Evolutionary conservation across 495 filamentous ascomycete genomes (phyloP).

Genomic region (Hypoxylon crocopeplum): DNA sequence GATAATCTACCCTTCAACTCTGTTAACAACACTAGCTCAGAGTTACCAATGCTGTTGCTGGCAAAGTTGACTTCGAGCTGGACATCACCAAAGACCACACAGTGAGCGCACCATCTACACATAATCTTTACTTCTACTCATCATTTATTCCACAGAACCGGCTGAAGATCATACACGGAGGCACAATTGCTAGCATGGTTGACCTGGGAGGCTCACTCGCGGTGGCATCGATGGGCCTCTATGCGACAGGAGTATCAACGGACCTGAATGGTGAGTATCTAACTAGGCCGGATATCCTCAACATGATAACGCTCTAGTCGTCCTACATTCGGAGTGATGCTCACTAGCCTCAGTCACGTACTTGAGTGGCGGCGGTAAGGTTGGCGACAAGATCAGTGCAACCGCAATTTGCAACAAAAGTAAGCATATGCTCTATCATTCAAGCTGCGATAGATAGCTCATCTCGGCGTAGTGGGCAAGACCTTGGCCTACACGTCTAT

Average conservation of each 20-base stretch:
- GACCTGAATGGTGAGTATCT: constrained; percentile 77
- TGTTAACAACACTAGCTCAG: constrained; percentile 62
- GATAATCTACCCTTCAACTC: neutral
- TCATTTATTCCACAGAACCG: constrained; percentile 69
- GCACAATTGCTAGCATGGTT: constrained; percentile 94
- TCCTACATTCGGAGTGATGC: neutral
- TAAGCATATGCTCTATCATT: constrained; percentile 45
- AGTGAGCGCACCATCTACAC: constrained; percentile 51
- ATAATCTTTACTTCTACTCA: neutral
- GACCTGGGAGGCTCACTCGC: constrained; percentile 93
- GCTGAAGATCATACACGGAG: constrained; percentile 88
- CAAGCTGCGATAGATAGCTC: neutral
- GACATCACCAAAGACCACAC: constrained; percentile 88
- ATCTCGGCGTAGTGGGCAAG: constrained; percentile 76
- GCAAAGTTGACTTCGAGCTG: constrained; percentile 85
- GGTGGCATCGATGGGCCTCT: constrained; percentile 88
- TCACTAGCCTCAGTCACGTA: constrained; percentile 77
- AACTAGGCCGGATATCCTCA: neutral
- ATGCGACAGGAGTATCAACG: constrained; percentile 89
- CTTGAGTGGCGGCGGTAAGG: constrained; percentile 78
- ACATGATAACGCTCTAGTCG: too few relatives aligned
- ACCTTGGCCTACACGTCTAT: constrained; percentile 89
- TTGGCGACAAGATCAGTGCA: constrained; percentile 78
- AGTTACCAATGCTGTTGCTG: constrained; percentile 76
- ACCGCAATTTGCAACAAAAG: constrained; percentile 84